Evolutionary conservation across 257 asterid species (phyloP).

Genomic region (Penstemon eatonii): DNA sequence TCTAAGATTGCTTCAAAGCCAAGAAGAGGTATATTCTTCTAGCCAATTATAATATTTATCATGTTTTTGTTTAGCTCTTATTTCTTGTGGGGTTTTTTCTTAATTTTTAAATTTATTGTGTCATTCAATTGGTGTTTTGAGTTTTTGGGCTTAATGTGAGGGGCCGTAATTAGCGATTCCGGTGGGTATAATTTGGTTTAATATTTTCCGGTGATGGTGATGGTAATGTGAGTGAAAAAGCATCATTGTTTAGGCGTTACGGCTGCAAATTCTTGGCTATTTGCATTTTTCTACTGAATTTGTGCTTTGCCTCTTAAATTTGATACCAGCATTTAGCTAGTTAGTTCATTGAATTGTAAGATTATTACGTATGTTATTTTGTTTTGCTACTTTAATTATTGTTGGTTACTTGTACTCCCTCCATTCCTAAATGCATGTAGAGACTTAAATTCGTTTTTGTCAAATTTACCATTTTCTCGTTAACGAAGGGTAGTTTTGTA

Average conservation of each 20-base stretch:
- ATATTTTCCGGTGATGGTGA: slow-evolving; percentile 25
- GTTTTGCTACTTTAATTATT: background rate
- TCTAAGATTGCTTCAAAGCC: slow-evolving; percentile 51
- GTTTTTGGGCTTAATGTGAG: background rate
- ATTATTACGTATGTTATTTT: background rate
- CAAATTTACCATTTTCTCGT: too few relatives aligned
- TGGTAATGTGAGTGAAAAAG: slow-evolving; percentile 29
- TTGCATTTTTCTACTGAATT: slow-evolving; percentile 20
- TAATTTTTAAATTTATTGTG: background rate
- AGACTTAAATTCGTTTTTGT: too few relatives aligned
- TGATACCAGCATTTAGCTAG: background rate
- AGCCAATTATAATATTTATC: background rate
- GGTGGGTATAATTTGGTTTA: slow-evolving; percentile 15
- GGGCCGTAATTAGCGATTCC: slow-evolving; percentile 22
- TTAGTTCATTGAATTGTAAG: background rate
- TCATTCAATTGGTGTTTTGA: background rate
- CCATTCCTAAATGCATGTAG: too few relatives aligned
- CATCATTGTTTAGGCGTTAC: slow-evolving; percentile 36
- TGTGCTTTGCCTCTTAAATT: background rate
- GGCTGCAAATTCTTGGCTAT: slow-evolving; percentile 39
- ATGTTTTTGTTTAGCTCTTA: background rate
- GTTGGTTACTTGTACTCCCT: background rate
- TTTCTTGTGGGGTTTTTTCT: background rate
- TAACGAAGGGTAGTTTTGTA: too few relatives aligned
- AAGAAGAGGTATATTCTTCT: slow-evolving; percentile 58